A percentile compares a stretch with the other conserved stretches of the same genome.
phyloP scores from a whole-genome alignment of 148 eudicot genomes.

The Rhododendron mucronatum region DNA sequence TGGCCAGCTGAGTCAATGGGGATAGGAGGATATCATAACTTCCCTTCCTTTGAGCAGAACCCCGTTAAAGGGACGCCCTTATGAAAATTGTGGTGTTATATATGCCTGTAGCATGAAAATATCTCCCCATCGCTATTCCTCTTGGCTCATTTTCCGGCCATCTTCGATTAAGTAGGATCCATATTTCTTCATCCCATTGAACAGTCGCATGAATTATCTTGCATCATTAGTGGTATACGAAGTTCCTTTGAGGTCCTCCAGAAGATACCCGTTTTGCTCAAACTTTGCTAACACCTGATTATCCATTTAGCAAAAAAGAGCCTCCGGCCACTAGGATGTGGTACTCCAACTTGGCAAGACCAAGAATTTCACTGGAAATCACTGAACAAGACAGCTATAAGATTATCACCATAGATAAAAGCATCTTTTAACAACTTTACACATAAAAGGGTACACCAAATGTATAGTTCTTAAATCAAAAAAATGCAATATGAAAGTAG shows the following conservation, averaged over 20 bases:
- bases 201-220: constrained; percentile 21
- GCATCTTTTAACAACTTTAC: background rate
- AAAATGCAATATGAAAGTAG: background rate
- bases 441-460: background rate
- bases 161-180: constrained; percentile 23
- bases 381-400: background rate
- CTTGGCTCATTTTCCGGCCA: constrained; percentile 19
- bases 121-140: background rate
- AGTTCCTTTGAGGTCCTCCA: constrained; percentile 12
- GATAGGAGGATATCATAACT: constrained; percentile 9
- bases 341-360: constrained; percentile 26
- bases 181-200: constrained; percentile 13
- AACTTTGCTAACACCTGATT: constrained; percentile 18
- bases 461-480: background rate
- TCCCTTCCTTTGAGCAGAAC: constrained; percentile 10
- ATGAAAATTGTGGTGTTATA: constrained; percentile 18
- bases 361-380: constrained; percentile 25
- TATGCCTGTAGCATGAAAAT: constrained; percentile 1
- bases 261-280: constrained; percentile 10
- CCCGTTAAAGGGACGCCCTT: constrained; percentile 8
- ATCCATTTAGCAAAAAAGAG: constrained; percentile 14
- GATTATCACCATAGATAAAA: background rate
- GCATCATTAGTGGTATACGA: constrained; percentile 15
- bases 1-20: constrained; percentile 18
- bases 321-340: constrained; percentile 22